A percentile compares a stretch with the other conserved stretches of the same genome.
Evolutionary conservation across 75 land plant genomes (phyloP).

Genomic region (Cryptomeria japonica): DNA sequence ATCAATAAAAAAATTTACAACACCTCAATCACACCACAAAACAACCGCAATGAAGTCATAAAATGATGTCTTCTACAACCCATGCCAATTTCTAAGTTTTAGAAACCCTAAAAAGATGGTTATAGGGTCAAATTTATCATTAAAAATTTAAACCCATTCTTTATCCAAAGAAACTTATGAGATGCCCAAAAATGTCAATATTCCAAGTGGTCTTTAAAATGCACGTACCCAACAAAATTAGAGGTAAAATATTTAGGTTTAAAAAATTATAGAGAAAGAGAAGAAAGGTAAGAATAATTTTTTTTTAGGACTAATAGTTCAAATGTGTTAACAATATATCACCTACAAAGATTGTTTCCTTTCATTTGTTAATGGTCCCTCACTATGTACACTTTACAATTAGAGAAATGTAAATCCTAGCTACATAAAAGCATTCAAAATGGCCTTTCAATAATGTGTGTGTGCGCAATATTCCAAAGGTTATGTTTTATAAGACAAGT

Average conservation of each 20-base stretch:
- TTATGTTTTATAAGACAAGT: too few relatives aligned
- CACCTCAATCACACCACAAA: not conserved
- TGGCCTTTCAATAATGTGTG: too few relatives aligned
- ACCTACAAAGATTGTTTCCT: not conserved
- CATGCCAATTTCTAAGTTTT: not conserved
- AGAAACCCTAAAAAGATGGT: not conserved
- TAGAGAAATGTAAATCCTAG: not conserved
- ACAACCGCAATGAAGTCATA: too few relatives aligned
- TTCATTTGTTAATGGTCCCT: not conserved
- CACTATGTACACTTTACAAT: not conserved
- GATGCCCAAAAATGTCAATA: not conserved
- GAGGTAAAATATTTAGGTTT: not conserved
- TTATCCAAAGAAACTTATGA: not conserved
- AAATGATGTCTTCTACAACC: not conserved
- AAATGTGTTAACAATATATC: not conserved
- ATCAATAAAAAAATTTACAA: not conserved
- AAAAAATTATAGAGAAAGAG: not conserved
- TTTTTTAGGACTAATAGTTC: slow-evolving; percentile 1
- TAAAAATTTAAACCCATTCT: not conserved
- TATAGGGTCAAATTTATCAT: not conserved
- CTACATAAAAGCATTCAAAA: not conserved
- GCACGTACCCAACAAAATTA: not conserved
- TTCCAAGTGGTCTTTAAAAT: not conserved
- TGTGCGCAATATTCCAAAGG: not conserved
- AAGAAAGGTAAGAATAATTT: slow-evolving; percentile 9